Evolutionary conservation across 345 rosid species (phyloP).

Genomic region (Citrus sp.): DNA sequence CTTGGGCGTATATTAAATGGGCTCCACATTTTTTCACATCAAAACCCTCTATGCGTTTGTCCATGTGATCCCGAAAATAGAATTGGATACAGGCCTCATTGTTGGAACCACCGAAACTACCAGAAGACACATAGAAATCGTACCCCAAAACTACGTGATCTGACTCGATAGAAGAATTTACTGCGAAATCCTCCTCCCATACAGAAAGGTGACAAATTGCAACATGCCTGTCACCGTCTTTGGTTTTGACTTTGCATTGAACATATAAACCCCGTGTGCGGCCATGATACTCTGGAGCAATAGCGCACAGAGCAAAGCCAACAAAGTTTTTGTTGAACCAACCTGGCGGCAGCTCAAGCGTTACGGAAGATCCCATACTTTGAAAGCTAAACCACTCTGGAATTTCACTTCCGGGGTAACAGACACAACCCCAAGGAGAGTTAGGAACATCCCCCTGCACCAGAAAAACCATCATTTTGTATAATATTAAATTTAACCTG

Average conservation of each 20-base stretch:
- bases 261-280: rapidly evolving
- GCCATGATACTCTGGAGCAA: background rate
- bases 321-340: background rate
- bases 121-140: background rate
- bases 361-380: background rate
- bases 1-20: background rate
- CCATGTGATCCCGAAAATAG: background rate
- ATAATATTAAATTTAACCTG: background rate
- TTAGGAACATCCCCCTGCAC: background rate
- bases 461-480: background rate
- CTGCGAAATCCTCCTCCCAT: no score
- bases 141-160: background rate
- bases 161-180: background rate
- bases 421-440: background rate
- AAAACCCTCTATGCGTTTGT: background rate
- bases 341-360: background rate
- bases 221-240: background rate
- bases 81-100: no score
- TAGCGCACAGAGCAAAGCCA: background rate
- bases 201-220: rapidly evolving
- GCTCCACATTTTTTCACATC: background rate
- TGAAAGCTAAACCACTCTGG: background rate
- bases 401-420: background rate
- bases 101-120: background rate
- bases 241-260: background rate